Percentiles rank a stretch among this genome's conserved stretches.
phyloP scores from a whole-genome alignment of 208 protist species.

The Naegleria gruberi region DNA sequence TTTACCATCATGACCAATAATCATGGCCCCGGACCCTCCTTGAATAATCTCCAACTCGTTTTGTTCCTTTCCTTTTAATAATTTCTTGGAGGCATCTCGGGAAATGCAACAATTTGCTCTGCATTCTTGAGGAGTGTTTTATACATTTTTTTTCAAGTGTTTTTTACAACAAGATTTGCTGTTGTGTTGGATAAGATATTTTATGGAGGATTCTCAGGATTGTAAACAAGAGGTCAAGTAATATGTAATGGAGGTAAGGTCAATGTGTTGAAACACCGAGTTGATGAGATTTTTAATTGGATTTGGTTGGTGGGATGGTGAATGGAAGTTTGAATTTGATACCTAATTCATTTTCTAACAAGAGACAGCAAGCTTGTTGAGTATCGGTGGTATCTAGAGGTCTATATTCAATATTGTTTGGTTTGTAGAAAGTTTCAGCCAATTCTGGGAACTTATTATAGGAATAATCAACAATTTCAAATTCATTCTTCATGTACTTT shows the following conservation, averaged over 20 bases:
- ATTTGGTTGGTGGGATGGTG: too few relatives aligned
- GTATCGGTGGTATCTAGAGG: not conserved
- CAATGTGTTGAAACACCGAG: too few relatives aligned
- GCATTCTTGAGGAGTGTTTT: not conserved
- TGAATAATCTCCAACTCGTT: conserved; percentile 38
- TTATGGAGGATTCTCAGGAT: too few relatives aligned
- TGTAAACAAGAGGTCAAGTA: too few relatives aligned
- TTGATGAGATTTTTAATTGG: too few relatives aligned
- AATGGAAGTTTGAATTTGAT: not conserved
- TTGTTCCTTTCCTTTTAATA: not conserved
- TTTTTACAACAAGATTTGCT: too few relatives aligned
- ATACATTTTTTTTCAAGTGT: too few relatives aligned
- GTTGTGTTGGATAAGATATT: too few relatives aligned
- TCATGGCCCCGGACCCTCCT: conserved; percentile 42
- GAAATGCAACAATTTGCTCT: not conserved
- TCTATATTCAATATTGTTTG: not conserved
- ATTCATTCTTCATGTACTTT: not conserved
- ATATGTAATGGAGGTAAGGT: too few relatives aligned
- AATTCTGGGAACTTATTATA: not conserved
- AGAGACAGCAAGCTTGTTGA: not conserved
- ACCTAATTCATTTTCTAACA: not conserved
- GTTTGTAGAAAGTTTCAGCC: not conserved
- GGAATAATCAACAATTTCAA: not conserved
- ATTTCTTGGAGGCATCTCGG: not conserved
- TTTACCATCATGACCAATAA: conserved; percentile 43